Conservation (phyloP, 1,284 basidiomycete species). For the Naganishia sp. region DNA sequence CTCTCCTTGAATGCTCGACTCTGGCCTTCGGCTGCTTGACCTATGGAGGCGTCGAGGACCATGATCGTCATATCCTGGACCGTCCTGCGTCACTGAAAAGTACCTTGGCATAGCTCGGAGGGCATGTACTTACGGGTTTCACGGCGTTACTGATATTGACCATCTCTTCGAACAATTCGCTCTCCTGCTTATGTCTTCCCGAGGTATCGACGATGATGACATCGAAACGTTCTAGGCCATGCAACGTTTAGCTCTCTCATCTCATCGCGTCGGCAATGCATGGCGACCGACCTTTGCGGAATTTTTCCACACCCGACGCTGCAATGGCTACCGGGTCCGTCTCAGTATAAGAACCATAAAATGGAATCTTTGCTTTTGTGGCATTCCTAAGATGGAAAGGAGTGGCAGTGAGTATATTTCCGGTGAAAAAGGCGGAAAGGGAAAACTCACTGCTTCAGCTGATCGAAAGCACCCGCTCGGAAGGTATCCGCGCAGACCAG, state of each 20-base stretch:
- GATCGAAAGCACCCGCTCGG: constrained; percentile 98
- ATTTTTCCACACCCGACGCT: constrained; percentile 89
- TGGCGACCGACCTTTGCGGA: constrained; percentile 68
- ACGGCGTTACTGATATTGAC: constrained; percentile 91
- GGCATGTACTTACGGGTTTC: constrained; percentile 61
- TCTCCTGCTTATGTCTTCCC: constrained; percentile 95
- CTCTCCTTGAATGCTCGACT: constrained; percentile 96
- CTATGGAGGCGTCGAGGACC: constrained; percentile 75
- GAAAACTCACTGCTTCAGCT: constrained; percentile 76
- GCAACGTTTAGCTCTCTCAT: background rate
- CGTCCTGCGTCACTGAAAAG: background rate
- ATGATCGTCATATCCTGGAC: constrained; percentile 79
- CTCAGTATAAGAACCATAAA: constrained; percentile 98
- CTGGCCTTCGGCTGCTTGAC: constrained; percentile 97
- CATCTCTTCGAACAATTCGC: constrained; percentile 97
- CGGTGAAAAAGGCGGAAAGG: background rate
- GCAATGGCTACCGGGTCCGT: constrained; percentile 96
- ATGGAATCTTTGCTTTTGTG: constrained; percentile 97
- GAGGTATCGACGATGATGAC: constrained; percentile 99
- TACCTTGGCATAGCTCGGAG: too few relatives aligned
- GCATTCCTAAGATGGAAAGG: constrained; percentile 59
- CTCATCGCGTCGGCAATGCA: background rate
- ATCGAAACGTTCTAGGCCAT: constrained; percentile 76
- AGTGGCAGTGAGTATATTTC: background rate
- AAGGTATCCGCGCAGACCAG: constrained; percentile 99